A percentile compares a stretch with the other conserved stretches of the same genome.
Conservation (phyloP, 192 early-diverging fungal species). For the Backusella parvicylindrica region DNA sequence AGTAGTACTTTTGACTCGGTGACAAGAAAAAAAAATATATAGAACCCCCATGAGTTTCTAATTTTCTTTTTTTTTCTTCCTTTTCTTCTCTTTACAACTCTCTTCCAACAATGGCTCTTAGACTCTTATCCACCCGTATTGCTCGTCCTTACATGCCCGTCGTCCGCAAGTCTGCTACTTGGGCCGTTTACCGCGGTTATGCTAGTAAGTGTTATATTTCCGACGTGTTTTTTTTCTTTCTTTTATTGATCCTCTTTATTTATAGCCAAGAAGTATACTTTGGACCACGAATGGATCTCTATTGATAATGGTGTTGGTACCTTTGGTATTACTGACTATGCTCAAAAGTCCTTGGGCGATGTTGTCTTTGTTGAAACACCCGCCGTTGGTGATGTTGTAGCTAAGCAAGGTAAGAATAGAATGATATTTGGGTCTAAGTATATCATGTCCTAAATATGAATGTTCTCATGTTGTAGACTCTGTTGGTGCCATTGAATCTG, state of each 20-base stretch:
- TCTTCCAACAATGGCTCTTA: constrained; percentile 14
- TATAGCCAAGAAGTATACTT: constrained; percentile 67
- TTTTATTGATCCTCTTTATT: not conserved
- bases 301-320: constrained; percentile 75
- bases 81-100: not conserved
- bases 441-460: not conserved
- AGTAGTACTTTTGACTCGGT: constrained; percentile 18
- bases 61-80: not conserved
- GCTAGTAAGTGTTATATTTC: constrained; percentile 11
- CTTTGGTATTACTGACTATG: constrained; percentile 90
- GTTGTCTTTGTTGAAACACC: constrained; percentile 94
- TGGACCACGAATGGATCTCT: constrained; percentile 91
- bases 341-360: constrained; percentile 88
- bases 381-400: constrained; percentile 59
- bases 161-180: not conserved
- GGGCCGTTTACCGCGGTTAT: constrained; percentile 7
- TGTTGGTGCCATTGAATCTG: constrained; percentile 88
- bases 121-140: constrained; percentile 16
- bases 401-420: constrained; percentile 49
- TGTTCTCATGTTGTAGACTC: constrained; percentile 35
- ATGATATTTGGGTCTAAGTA: not conserved
- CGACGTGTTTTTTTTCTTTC: not conserved
- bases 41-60: not conserved
- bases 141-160: constrained; percentile 11
- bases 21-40: constrained; percentile 7